phyloP scores from a whole-genome alignment of 2,329 filamentous ascomycete genomes.

The Bipolaris bicolor region DNA sequence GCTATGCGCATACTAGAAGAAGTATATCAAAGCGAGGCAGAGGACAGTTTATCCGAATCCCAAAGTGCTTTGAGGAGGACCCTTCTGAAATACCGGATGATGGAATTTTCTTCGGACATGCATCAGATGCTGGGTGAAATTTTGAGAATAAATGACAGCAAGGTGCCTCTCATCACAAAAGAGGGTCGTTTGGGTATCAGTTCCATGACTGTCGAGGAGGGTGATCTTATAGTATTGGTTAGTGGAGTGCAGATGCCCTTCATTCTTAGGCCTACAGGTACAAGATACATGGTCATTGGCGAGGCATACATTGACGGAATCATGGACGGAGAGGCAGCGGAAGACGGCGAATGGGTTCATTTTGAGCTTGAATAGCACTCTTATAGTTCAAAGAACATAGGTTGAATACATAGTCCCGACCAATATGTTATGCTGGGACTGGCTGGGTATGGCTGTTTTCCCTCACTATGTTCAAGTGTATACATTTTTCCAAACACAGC shows the following conservation, averaged over 20 bases:
- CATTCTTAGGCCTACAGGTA: constrained; percentile 13
- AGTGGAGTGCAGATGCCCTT: constrained; percentile 22
- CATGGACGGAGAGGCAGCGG: constrained; percentile 26
- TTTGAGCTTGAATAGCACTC: neutral
- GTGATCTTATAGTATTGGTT: constrained; percentile 21
- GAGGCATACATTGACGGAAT: constrained; percentile 30
- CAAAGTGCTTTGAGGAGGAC: too few species aligned
- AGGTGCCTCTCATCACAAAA: constrained; percentile 18
- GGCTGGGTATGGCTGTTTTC: too few species aligned
- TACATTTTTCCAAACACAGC: too few species aligned
- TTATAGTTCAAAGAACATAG: too few species aligned
- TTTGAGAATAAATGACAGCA: constrained; percentile 8
- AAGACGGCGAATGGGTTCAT: neutral
- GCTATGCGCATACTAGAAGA: neutral
- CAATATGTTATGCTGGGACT: too few species aligned
- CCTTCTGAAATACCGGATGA: too few species aligned
- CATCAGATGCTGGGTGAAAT: too few species aligned
- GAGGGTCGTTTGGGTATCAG: constrained; percentile 20
- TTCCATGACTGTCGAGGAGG: constrained; percentile 10
- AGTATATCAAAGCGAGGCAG: neutral
- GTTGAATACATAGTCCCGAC: too few species aligned
- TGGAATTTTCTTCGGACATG: fast-evolving
- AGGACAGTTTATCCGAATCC: too few species aligned
- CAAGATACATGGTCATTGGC: constrained; percentile 14
- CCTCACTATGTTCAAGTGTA: too few species aligned